Percentiles rank a stretch among this genome's conserved stretches.
These are phyloP conservation scores for Fusarium hostae DNA, from an alignment of 2,329 filamentous ascomycete species.

Conservation along the genomic window DNA sequence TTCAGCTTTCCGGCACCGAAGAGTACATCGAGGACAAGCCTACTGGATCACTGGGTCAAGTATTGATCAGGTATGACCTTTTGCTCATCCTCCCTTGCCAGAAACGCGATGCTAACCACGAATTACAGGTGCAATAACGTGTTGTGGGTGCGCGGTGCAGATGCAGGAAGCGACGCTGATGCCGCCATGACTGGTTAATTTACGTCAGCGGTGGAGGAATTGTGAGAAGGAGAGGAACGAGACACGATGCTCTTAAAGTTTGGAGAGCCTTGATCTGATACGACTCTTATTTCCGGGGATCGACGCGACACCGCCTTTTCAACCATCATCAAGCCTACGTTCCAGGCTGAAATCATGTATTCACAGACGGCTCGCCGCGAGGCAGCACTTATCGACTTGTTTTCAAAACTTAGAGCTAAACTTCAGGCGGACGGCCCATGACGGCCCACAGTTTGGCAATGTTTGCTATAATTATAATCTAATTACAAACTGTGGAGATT, in stretches of 20 bases:
- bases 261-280: conserved; percentile 23
- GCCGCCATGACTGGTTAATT: conserved; percentile 67
- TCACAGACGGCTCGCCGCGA: not conserved
- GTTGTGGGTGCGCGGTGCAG: conserved; percentile 82
- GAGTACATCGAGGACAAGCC: conserved; percentile 92
- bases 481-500: conserved; percentile 13
- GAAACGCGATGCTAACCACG: conserved; percentile 1
- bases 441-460: not conserved
- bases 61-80: conserved; percentile 80
- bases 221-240: conserved; percentile 12
- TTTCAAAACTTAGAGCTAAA: conserved; percentile 23
- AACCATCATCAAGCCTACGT: conserved; percentile 13
- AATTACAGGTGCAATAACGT: conserved; percentile 89
- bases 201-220: not conserved
- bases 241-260: conserved; percentile 11
- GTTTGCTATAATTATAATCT: conserved; percentile 15
- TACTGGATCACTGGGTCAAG: conserved; percentile 86
- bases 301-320: conserved; percentile 28
- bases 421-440: not conserved
- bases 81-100: not conserved
- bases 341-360: conserved; percentile 21
- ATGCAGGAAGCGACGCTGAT: conserved; percentile 62
- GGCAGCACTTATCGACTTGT: not conserved
- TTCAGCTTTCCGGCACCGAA: conserved; percentile 89
- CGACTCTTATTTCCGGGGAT: conserved; percentile 2